phyloP scores from a whole-genome alignment of 176 grass and related monocot genomes.

The Musa acuminata region DNA sequence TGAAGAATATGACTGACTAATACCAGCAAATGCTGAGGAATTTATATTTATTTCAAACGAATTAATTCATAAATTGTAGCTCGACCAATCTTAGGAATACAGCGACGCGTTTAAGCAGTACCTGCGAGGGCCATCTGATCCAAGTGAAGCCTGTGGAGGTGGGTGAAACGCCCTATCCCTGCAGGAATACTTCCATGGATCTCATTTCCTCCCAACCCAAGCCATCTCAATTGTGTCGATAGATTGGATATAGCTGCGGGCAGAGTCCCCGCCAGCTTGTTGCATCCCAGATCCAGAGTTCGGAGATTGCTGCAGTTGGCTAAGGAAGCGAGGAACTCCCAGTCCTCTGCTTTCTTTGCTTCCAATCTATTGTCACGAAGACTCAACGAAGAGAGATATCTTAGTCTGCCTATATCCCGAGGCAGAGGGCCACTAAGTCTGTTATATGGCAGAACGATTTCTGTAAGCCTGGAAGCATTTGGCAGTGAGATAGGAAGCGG shows the following conservation, averaged over 20 bases:
- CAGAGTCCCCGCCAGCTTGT: slow-evolving; percentile 17
- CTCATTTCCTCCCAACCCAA: not conserved
- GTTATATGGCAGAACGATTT: not conserved
- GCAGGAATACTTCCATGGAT: slow-evolving; percentile 22
- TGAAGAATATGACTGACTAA: too few relatives aligned
- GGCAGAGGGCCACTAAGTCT: slow-evolving; percentile 24
- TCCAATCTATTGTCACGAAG: slow-evolving; percentile 11
- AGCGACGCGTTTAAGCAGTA: too few relatives aligned
- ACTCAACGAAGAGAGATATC: slow-evolving; percentile 7
- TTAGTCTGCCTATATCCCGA: slow-evolving; percentile 10
- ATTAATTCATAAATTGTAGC: too few relatives aligned
- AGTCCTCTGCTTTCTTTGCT: slow-evolving; percentile 10
- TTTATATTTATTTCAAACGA: too few relatives aligned
- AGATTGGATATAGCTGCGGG: slow-evolving; percentile 26
- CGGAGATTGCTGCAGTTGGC: slow-evolving; percentile 17
- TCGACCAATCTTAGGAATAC: too few relatives aligned
- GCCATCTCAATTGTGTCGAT: not conserved
- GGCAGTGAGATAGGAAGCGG: slow-evolving; percentile 21
- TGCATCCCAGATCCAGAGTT: not conserved
- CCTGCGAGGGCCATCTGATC: too few relatives aligned
- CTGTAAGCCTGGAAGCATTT: not conserved
- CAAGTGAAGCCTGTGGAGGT: not conserved
- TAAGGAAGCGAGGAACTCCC: slow-evolving; percentile 23
- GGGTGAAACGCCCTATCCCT: slow-evolving; percentile 9
- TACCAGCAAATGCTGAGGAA: too few relatives aligned